A percentile compares a stretch with the other conserved stretches of the same genome.
Evolutionary conservation across 805 yeast genomes (phyloP).

Genomic region (Candida ascalaphidarum): DNA sequence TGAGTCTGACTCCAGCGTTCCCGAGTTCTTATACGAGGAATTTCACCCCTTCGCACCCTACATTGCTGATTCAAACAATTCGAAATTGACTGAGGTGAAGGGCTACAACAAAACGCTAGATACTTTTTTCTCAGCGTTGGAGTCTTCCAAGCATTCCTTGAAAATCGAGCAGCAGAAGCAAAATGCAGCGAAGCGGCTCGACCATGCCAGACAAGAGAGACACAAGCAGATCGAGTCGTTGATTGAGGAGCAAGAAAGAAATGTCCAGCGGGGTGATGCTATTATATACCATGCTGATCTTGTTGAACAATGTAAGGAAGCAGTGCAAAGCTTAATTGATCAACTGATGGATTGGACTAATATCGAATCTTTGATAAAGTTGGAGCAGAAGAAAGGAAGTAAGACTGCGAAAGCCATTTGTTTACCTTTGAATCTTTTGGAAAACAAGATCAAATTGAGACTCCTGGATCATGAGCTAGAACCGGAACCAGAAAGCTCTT

Average conservation of each 20-base stretch:
- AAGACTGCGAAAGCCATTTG: slow-evolving; percentile 53
- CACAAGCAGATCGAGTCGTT: slow-evolving; percentile 60
- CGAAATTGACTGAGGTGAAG: slow-evolving; percentile 33
- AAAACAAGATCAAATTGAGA: slow-evolving; percentile 53
- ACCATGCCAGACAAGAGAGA: slow-evolving; percentile 69
- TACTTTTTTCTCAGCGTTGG: slow-evolving; percentile 74
- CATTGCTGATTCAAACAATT: slow-evolving; percentile 20
- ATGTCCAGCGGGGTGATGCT: slow-evolving; percentile 62
- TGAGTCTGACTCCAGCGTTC: slow-evolving; percentile 15
- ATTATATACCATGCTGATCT: slow-evolving; percentile 60
- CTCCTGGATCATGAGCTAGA: slow-evolving; percentile 36
- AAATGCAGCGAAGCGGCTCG: slow-evolving; percentile 67
- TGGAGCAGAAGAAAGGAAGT: slow-evolving; percentile 63
- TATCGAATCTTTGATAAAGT: slow-evolving; percentile 64
- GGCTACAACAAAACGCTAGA: slow-evolving; percentile 84
- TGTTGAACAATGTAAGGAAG: slow-evolving; percentile 63
- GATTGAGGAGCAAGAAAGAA: slow-evolving; percentile 50
- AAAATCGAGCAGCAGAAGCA: slow-evolving; percentile 68
- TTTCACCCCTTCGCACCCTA: slow-evolving; percentile 62
- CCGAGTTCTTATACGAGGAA: slow-evolving; percentile 48
- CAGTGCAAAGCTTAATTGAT: slow-evolving; percentile 58
- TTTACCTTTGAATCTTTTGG: slow-evolving; percentile 60
- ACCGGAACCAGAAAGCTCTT: slow-evolving; percentile 1
- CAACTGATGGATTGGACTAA: slow-evolving; percentile 94
- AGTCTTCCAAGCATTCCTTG: slow-evolving; percentile 69